Evolutionary conservation across 371 early-diverging fungal species (phyloP), one percentile per base, ranked within the genome.

Genomic region (Mortierella sp.): DNA sequence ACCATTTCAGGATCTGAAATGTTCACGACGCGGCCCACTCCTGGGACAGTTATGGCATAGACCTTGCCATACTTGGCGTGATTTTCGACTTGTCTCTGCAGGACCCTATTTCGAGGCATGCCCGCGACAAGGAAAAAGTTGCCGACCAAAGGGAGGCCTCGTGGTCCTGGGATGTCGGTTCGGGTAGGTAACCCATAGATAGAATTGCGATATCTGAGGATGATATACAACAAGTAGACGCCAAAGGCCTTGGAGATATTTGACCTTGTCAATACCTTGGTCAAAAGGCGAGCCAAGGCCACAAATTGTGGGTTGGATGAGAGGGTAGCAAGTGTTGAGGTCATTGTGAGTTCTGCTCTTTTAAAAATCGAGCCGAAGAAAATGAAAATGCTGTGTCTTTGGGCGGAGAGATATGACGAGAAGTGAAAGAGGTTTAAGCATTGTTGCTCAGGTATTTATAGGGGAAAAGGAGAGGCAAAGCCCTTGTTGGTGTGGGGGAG

Each of bases 121-220:
- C 47, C 18, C 11, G 65, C 20, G 45, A 73, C n/a, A 14, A 66
- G 62, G 58, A 59, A 66, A 20, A 73, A n/a, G 55, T 78, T 73
- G 43, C 78, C 78, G 16, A 78, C 24, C 22, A 78, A 49, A 12
- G 78, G 78, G 22, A 78, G 55, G 28, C 62, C 47, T 47, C 62
- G 57, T 24, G 78, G 78, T 18, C 73, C 73, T 2, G 73, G 69
- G 2, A 73, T 4, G 2, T 78, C 78, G n/a, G 65, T 32, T 16
- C 78, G 73, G 2, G 58, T 66, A 18, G 62, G 69, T 11, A 70
- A 9, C 2, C 73, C 73, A 45, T 73, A 70, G 64, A 59, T 73
- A 8, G 67, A 62, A 22, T 62, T 78, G 64, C 78, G 78, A 65
- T 78, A 78, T 58, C 70, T 78, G 73, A 70, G 59, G 37, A 73